These are phyloP conservation scores for Oenanthe javanica DNA, from an alignment of 140 eudicot species.

Conservation along the genomic window DNA sequence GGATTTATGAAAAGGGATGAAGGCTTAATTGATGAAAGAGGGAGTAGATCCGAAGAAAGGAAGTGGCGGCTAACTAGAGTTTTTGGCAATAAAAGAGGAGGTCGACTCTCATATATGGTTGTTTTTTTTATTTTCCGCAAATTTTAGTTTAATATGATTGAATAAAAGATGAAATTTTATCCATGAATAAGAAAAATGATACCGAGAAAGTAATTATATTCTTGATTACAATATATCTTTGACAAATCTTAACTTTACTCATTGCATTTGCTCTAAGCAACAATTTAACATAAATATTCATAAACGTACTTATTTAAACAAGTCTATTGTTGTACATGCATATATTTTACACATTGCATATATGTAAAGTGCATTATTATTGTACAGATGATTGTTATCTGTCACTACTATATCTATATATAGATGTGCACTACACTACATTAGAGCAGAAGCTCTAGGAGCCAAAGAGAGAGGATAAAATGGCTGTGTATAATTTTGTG, in stretches of 20 bases:
- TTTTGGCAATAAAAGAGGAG: too few relatives aligned
- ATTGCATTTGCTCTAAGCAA: constrained; percentile 3
- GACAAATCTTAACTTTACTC: not conserved
- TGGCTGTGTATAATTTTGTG: constrained; percentile 4
- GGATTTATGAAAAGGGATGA: too few relatives aligned
- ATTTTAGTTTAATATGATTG: too few relatives aligned
- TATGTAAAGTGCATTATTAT: constrained; percentile 20
- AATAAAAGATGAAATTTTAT: too few relatives aligned
- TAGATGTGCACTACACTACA: not conserved
- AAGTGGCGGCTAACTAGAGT: too few relatives aligned
- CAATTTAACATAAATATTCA: constrained; percentile 14
- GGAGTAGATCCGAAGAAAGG: too few relatives aligned
- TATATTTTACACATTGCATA: too few relatives aligned
- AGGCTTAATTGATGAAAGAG: too few relatives aligned
- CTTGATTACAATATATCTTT: not conserved
- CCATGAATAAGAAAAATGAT: too few relatives aligned
- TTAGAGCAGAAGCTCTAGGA: not conserved
- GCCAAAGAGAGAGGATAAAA: not conserved
- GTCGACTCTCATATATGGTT: too few relatives aligned
- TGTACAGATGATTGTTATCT: constrained; percentile 24
- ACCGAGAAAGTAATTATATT: too few relatives aligned
- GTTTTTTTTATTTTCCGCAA: too few relatives aligned
- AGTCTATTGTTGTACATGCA: constrained; percentile 25
- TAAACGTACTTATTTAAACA: not conserved
- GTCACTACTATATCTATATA: constrained; percentile 20